Evolutionary conservation across 2,329 filamentous ascomycete species (phyloP).

Genomic region (Diaporthe velutina): DNA sequence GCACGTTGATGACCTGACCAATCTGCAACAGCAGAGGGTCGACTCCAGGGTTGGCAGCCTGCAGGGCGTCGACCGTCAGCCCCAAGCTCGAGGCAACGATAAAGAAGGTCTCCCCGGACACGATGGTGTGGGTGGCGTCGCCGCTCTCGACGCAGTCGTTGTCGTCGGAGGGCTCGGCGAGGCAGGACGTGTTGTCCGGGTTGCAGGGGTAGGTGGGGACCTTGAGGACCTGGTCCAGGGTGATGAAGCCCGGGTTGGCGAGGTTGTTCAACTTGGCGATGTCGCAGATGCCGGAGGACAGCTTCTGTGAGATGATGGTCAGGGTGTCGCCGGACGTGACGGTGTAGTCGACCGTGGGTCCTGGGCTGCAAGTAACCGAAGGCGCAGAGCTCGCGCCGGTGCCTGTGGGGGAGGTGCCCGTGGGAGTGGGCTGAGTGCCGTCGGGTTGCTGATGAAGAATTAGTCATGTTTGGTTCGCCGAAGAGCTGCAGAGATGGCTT

Average conservation of each 20-base stretch:
- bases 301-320: conserved; percentile 27
- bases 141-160: conserved; percentile 17
- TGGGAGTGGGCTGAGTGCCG: conserved; percentile 5
- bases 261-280: conserved; percentile 11
- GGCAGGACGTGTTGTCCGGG: conserved; percentile 20
- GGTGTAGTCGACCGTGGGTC: conserved; percentile 5
- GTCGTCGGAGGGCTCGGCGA: conserved; percentile 12
- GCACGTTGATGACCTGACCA: conserved; percentile 13
- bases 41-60: conserved; percentile 16
- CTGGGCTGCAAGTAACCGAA: not conserved
- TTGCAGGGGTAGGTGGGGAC: conserved; percentile 16
- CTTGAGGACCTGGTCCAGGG: conserved; percentile 15
- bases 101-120: conserved; percentile 9
- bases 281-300: conserved; percentile 17
- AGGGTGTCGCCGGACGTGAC: conserved; percentile 2
- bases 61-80: conserved; percentile 10
- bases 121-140: conserved; percentile 7
- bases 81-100: conserved; percentile 9
- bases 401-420: not conserved
- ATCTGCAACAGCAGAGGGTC: conserved; percentile 8
- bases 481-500: not conserved
- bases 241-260: conserved; percentile 17
- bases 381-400: not conserved
- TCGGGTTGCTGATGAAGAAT: not conserved
- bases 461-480: not conserved